phyloP scores from a whole-genome alignment of 73 alveolate species.

The Paramecium octaurelia region DNA sequence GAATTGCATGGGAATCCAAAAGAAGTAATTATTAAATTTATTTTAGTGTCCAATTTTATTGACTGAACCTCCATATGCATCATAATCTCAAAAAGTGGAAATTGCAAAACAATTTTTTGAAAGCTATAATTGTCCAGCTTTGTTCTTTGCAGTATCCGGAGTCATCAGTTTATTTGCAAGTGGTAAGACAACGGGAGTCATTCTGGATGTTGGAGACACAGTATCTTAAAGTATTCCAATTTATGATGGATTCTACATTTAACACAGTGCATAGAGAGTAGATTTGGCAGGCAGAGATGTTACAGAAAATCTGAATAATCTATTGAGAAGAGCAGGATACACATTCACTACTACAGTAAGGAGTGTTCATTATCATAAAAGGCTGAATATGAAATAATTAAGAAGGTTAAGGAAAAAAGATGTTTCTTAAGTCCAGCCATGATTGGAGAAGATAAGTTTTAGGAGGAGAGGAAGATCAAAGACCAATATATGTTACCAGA shows the following conservation, averaged over 20 bases:
- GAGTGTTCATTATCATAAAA: background rate
- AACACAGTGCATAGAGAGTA: constrained; percentile 80
- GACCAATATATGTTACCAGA: constrained; percentile 85
- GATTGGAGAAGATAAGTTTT: constrained; percentile 37
- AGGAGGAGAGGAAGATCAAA: constrained; percentile 58
- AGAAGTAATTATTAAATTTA: constrained; percentile 1
- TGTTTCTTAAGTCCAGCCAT: constrained; percentile 65
- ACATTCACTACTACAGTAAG: constrained; percentile 79
- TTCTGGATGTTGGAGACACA: constrained; percentile 90
- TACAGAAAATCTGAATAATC: constrained; percentile 82
- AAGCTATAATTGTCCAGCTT: constrained; percentile 79
- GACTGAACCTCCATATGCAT: constrained; percentile 88
- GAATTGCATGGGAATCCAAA: constrained; percentile 24
- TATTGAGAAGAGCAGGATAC: constrained; percentile 86
- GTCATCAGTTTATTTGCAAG: constrained; percentile 75
- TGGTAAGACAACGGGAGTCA: constrained; percentile 90
- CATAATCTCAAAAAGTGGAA: constrained; percentile 74
- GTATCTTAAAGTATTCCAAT: constrained; percentile 82
- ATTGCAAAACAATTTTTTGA: constrained; percentile 81
- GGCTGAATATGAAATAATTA: constrained; percentile 87
- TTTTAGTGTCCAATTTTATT: constrained; percentile 80
- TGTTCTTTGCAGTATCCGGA: constrained; percentile 80
- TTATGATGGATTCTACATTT: constrained; percentile 84
- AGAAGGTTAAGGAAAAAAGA: constrained; percentile 83
- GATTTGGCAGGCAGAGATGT: constrained; percentile 95